These are phyloP conservation scores for Aspergillus sp. DNA, from an alignment of 2,329 filamentous ascomycete genomes.

Conservation along the genomic window DNA sequence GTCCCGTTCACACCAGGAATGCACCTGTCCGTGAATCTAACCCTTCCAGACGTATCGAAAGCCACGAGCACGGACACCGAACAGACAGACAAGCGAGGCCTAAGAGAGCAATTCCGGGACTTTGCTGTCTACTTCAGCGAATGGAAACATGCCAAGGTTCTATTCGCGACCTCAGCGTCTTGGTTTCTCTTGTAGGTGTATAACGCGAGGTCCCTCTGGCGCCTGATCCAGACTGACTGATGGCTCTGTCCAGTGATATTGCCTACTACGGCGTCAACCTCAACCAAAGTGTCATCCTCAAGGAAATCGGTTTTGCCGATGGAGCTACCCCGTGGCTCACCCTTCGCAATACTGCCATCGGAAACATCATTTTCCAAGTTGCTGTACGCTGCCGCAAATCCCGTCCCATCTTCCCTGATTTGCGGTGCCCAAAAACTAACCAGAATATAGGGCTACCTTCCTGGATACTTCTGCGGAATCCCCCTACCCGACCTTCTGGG, in stretches of 20 bases:
- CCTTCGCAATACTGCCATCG: background rate
- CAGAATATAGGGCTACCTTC: background rate
- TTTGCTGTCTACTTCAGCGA: background rate
- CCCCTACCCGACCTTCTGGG: background rate
- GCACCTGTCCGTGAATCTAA: background rate
- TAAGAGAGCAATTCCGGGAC: background rate
- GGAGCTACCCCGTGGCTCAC: background rate
- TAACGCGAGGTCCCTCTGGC: no score
- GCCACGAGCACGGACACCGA: background rate
- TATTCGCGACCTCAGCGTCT: background rate
- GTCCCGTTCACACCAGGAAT: no score
- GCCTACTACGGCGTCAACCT: constrained; percentile 4
- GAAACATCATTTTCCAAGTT: constrained; percentile 1
- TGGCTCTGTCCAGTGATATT: background rate
- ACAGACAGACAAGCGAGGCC: background rate
- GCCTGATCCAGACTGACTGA: no score
- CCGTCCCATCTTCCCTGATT: no score
- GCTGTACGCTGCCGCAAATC: background rate
- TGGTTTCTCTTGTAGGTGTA: constrained; percentile 1
- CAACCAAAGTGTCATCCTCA: constrained; percentile 3
- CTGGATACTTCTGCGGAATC: background rate
- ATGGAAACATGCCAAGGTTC: constrained; percentile 3
- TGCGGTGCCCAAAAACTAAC: background rate
- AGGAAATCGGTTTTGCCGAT: background rate
- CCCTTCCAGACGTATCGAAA: background rate